Base-by-base conservation (phyloP, 2,329 filamentous ascomycete genomes). In the Sarocladium brachiariae region DNA sequence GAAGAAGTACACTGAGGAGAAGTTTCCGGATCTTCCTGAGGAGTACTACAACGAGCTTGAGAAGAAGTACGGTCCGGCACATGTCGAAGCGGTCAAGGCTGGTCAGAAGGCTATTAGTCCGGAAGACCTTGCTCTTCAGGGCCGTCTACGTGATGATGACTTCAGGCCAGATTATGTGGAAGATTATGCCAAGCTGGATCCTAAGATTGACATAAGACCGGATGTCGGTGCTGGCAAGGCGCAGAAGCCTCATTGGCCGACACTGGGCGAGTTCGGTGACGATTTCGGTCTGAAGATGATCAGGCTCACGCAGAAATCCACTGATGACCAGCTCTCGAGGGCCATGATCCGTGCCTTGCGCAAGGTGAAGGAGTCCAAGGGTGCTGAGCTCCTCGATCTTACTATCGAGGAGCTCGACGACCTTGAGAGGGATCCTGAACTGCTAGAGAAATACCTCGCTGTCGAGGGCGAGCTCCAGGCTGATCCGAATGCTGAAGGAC, bases 81-180 rank as follows among this genome's bases (percentile, higher is more conserved):
- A 97, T 71, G 75, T 95, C 58, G 82, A 81, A 51, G 89, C 90
- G 52, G 82, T 97, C 63, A 77, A 87, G 69, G 86, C 87, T 45
- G 90, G 86, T 59, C 91, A 96, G 69, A 72, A 78, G 54, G 81
- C 86, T 57, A 83, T 96, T 64, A 77, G 86, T 62, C 72, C 84
- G 9, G 74, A 82, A 57, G 89, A 97, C 67, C 65, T 96, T 63
- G 75, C 84, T 37, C 74, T 81, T 30, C 86, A 93, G 69, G 87
- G 84, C 56, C 76, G 81, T 38, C 67, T 87, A 58, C 83, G 89
- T 54, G 76, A 73, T 50, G 90, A 95, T 64, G 77, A 83, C 8
- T 87, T 88, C 74, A 74, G 75, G 50, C 72, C 91, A 47, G 74
- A 80, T 54, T 93, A 95, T 66, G 70, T 92, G 51, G 90, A 96